A percentile compares a stretch with the other conserved stretches of the same genome.
Conservation (phyloP, 345 rosid species). For the Clausena lansium region DNA sequence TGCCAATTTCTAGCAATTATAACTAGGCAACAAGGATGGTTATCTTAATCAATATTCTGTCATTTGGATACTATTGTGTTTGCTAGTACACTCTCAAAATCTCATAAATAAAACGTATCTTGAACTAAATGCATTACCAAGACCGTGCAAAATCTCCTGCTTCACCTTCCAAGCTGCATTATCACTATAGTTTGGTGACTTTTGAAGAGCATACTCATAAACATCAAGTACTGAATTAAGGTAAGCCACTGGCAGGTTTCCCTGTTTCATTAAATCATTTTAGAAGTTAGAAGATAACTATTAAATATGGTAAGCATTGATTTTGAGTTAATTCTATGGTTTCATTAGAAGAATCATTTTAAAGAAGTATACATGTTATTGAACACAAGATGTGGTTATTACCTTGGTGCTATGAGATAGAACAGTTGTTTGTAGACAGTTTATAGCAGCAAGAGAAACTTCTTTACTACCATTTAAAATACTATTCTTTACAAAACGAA, state of each 20-base stretch:
- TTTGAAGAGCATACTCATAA: slow-evolving; percentile 75
- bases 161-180: slow-evolving; percentile 70
- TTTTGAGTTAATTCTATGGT: not conserved
- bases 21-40: not conserved
- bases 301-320: not conserved
- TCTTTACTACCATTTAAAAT: slow-evolving; percentile 86
- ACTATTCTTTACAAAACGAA: slow-evolving; percentile 70
- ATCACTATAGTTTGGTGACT: slow-evolving; percentile 54
- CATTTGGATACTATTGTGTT: not conserved
- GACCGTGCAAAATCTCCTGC: slow-evolving; percentile 87
- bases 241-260: slow-evolving; percentile 73
- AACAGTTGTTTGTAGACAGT: slow-evolving; percentile 82
- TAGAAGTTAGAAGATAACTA: slow-evolving; percentile 9
- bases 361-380: not conserved
- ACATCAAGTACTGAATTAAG: slow-evolving; percentile 78
- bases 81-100: not conserved
- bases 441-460: slow-evolving; percentile 89
- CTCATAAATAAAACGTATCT: not conserved
- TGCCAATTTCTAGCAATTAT: not conserved
- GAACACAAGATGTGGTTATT: slow-evolving; percentile 15
- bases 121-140: slow-evolving; percentile 56
- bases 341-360: not conserved
- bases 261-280: slow-evolving; percentile 37
- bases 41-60: not conserved
- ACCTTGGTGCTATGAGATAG: slow-evolving; percentile 81